Conservation (phyloP, 2,329 filamentous ascomycete species). For the Corinectria fuckeliana region DNA sequence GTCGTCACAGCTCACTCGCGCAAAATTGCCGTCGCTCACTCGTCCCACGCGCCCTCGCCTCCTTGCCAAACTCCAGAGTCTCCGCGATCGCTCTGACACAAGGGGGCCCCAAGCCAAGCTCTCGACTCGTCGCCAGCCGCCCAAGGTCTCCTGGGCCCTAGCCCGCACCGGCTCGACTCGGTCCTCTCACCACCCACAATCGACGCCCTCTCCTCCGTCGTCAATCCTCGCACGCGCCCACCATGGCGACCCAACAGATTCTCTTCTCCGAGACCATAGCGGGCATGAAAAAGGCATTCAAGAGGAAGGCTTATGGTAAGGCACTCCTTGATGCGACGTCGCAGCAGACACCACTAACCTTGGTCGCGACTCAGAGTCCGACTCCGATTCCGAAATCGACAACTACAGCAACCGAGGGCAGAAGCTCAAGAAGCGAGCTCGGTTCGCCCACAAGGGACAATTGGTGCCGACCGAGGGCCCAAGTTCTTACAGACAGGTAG, state of each 20-base stretch:
- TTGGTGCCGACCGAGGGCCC: constrained; percentile 71
- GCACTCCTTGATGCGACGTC: constrained; percentile 5
- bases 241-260: constrained; percentile 61
- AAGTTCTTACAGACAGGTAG: constrained; percentile 74
- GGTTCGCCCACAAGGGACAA: constrained; percentile 73
- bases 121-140: not conserved
- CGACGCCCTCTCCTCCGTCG: constrained; percentile 15
- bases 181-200: constrained; percentile 27
- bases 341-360: constrained; percentile 28
- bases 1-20: constrained; percentile 31
- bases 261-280: constrained; percentile 71
- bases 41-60: constrained; percentile 19
- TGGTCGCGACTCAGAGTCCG: constrained; percentile 64
- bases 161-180: constrained; percentile 14
- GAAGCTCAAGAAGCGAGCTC: constrained; percentile 78
- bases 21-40: constrained; percentile 31
- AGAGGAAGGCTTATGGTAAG: constrained; percentile 67
- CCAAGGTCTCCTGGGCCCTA: constrained; percentile 7
- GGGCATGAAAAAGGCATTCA: constrained; percentile 72
- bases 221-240: constrained; percentile 21
- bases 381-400: constrained; percentile 76
- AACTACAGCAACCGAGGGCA: constrained; percentile 76
- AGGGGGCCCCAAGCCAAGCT: constrained; percentile 14
- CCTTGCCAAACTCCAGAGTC: not conserved
- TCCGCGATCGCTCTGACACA: not conserved